Evolutionary conservation across 1,284 basidiomycete genomes (phyloP).

Genomic region (Rhizoctonia solani): DNA sequence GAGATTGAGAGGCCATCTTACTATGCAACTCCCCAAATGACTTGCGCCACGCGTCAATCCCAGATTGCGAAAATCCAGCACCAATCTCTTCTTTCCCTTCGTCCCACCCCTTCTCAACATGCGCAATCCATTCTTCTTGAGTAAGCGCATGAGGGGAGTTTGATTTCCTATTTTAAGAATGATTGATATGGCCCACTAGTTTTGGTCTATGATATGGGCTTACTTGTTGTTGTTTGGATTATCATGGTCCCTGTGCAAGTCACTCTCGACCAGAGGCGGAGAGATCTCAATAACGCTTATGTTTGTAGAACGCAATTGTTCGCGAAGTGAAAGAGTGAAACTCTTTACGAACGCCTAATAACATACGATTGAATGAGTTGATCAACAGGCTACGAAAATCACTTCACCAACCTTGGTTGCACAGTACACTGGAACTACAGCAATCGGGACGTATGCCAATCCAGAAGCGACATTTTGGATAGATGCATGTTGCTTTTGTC

Average conservation of each 20-base stretch:
- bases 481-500: neutral
- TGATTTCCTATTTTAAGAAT: neutral
- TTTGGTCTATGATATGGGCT: neutral
- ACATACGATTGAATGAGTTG: neutral
- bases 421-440: slow-evolving; percentile 4
- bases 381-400: neutral
- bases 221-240: neutral
- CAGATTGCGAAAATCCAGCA: neutral
- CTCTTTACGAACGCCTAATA: slow-evolving; percentile 17
- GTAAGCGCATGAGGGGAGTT: neutral
- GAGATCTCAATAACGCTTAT: slow-evolving; percentile 42
- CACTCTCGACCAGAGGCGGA: slow-evolving; percentile 41
- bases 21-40: slow-evolving; percentile 1
- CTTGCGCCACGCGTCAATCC: slow-evolving; percentile 13
- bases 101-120: slow-evolving; percentile 12
- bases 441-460: neutral
- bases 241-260: neutral
- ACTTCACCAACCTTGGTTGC: slow-evolving; percentile 10
- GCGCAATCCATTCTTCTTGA: slow-evolving; percentile 5
- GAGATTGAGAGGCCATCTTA: neutral
- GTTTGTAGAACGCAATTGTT: slow-evolving; percentile 27
- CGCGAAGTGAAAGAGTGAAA: slow-evolving; percentile 8
- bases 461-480: slow-evolving; percentile 13
- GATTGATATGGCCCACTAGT: neutral
- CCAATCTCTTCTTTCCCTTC: slow-evolving; percentile 21